Percentiles rank a stretch among this genome's conserved stretches.
Conservation (phyloP, 2,329 filamentous ascomycete species). For the Capronia coronata region DNA sequence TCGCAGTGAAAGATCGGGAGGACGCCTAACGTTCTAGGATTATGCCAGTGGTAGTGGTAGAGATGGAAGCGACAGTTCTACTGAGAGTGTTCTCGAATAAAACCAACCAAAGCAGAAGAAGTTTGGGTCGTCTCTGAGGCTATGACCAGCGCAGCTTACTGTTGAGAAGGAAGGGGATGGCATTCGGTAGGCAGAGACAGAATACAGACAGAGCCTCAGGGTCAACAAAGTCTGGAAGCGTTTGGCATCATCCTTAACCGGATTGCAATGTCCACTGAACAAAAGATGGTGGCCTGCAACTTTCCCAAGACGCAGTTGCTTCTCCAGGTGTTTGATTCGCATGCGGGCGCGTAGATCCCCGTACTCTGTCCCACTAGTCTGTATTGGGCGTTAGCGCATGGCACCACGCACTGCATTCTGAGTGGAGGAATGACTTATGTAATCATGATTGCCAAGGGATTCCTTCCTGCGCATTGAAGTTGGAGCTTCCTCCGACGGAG, state of each 20-base stretch:
- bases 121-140: conserved; percentile 3
- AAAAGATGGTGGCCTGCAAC: conserved; percentile 5
- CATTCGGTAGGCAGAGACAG: not conserved
- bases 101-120: not conserved
- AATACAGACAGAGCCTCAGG: not conserved
- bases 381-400: no score
- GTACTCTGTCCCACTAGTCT: not conserved
- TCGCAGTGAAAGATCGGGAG: not conserved
- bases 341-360: not conserved
- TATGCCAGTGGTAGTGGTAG: conserved; percentile 4
- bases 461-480: no score
- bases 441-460: no score
- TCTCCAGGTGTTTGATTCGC: not conserved
- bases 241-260: not conserved
- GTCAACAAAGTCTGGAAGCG: not conserved
- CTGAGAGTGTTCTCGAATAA: conserved; percentile 4
- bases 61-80: conserved; percentile 6
- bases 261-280: not conserved
- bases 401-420: not conserved
- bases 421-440: not conserved
- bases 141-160: conserved; percentile 6
- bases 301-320: conserved; percentile 6
- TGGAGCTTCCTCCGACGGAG: no score
- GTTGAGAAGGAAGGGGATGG: not conserved
- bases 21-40: conserved; percentile 5